Evolutionary conservation across 306 rosid genomes (phyloP), one percentile per base, ranked within the genome.

Genomic region (Lotus japonicus): DNA sequence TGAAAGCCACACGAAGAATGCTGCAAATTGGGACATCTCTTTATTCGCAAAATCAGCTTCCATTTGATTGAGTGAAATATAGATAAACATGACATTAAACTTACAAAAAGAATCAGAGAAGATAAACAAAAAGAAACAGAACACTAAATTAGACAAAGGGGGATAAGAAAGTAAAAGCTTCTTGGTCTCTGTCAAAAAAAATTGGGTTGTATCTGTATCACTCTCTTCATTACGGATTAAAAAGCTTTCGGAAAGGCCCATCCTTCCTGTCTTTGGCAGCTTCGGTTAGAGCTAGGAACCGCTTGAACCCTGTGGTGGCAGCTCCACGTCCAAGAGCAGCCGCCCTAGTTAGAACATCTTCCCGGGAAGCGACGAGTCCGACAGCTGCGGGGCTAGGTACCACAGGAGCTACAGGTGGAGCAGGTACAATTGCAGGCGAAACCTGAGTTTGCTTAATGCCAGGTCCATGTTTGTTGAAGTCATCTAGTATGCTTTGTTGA

Each of bases 291-390:
- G 99, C 99, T n/a, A 94, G 86, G 83, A 94, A 90, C 68, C 99
- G 88, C 84, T 87, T 94, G 87, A 94, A 94, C 42, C 99, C 99
- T 2, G 96, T 88, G 4, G 99, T 88, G 75, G 99, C 99, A 2
- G 99, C 99, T 62, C 99, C 99, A 59, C 97, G 88, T 81, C 99
- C 99, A 21, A 94, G 95, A 12, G 97, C 99, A 64, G 99, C 97
- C 26, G 99, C 99, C 74, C 97, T 80, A 23, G 99, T 84, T 19
- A 94, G 83, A 62, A 94, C 99, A 72, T 94, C 96, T 66, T 94
- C 98, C 66, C 92, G 68, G 2, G 97, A 84, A 35, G 89, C 85
- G 1, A 77, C 46, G 19, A 90, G 86, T 58, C 90, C 97, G 14
- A 70, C 66, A 3, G 92, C 74, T 28, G 82, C 38, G 49, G 89